Evolutionary conservation across 371 early-diverging fungal species (phyloP), one percentile per base, ranked within the genome.

Genomic region (Apophysomyces sp.): DNA sequence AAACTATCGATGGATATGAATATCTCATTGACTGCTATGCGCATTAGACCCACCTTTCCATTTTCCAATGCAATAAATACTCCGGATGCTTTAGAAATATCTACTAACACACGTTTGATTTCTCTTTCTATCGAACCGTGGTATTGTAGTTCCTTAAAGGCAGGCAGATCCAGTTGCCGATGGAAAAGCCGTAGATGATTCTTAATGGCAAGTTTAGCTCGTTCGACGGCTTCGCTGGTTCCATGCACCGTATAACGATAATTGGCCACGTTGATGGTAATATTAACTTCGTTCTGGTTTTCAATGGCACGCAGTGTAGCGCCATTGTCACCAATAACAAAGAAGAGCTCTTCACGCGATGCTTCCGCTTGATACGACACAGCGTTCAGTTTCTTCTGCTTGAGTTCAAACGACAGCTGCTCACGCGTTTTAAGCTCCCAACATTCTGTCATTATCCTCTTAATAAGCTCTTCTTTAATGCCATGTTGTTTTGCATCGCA

Each of bases 301-400:
- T 77, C 78, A 24, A 77, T 73, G 1, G 55, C 30, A 36, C 68
- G 40, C 15, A 77, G 55, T 3, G 61, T 71, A 4, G 57, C 53
- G 6, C 75, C 78, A 52, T 77, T 68, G 13, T 73, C 72, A 9
- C 67, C 67, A 55, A 77, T 67, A 32, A 72, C 58, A 27, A 77
- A 77, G 34, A 77, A 77, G 34, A 77, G 34, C 27, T 77, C 69
- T 8, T 72, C 62, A 1, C 55, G 51, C 2, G 65, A 40, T 21
- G 68, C 59, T 41, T 71, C 62, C 24, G 70, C 61, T 7, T 44
- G 54, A 1, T 61, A 37, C 30, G 36, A 60, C 0, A 69, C 52
- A 6, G 29, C 11, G 32, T 66, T 32, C 27, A n/a, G 41, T 15
- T 54, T 30, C 21, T 34, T 55, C 13, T 55, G 41, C 18, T 28